Base-by-base conservation (phyloP, 805 yeast species). In the Starmerella floricola region DNA sequence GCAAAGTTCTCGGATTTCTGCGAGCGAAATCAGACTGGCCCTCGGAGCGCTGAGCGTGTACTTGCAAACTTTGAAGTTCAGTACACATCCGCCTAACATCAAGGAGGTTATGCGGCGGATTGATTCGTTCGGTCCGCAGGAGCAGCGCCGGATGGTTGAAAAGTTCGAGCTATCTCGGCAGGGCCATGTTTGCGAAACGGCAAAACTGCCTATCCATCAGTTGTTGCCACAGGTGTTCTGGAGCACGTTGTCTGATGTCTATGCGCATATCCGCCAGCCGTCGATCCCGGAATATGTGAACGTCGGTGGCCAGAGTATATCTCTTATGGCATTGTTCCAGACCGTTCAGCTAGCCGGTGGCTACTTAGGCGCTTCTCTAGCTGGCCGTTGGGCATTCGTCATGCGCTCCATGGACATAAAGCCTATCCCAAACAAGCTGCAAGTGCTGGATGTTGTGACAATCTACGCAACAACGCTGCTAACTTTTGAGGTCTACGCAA, bases 11-110 rank as follows among this genome's bases (percentile, higher is more conserved):
- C 26, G 26, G 10, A 23, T 23, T 23, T 23, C 26, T 6, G 26
- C 26, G 6, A 23, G 26, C 75, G 61, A 55, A 73, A 31, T 16
- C 6, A 12, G 40, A 15, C 26, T 27, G n/a, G 28, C 51, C 3
- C 41, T 49, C 11, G 41, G 36, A n/a, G 52, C 49, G n/a, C 29
- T 47, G 19, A 41, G 46, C 10, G 23, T 48, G 31, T 45, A 49
- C 34, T 43, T 48, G 2, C 52, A 48, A 33, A 34, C 40, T 15
- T 31, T 42, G 20, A 40, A 45, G 27, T 41, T 42, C 29, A 42
- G 50, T 11, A n/a, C 32, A 26, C 44, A 41, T 29, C 19, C 41
- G 11, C 30, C 34, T 12, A 37, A 29, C 34, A 23, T 42, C 36
- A 30, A 36, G 29, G 49, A 49, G 6, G 42, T 45, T 2, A 15